Evolutionary conservation across 805 yeast species (phyloP).

Genomic region (Zygosaccharomyces rouxii): DNA sequence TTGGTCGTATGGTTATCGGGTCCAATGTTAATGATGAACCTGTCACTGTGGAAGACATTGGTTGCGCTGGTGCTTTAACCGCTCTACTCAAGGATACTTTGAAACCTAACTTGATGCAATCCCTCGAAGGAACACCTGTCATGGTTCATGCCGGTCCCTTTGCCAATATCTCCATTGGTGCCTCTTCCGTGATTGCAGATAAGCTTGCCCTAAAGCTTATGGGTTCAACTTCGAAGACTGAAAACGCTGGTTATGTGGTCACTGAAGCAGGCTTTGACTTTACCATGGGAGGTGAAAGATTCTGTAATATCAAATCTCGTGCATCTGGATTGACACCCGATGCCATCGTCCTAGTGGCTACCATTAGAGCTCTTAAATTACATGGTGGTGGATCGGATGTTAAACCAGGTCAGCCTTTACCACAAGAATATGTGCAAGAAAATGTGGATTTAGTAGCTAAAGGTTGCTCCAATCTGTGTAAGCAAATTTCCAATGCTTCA

Average conservation of each 20-base stretch:
- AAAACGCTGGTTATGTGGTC: slow-evolving; percentile 68
- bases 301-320: slow-evolving; percentile 92
- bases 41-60: slow-evolving; percentile 89
- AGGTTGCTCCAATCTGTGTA: slow-evolving; percentile 85
- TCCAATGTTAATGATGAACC: slow-evolving; percentile 71
- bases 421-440: slow-evolving; percentile 75
- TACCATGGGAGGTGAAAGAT: slow-evolving; percentile 99
- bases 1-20: slow-evolving; percentile 88
- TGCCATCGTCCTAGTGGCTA: slow-evolving; percentile 89
- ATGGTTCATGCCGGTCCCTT: slow-evolving; percentile 98
- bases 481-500: slow-evolving; percentile 83
- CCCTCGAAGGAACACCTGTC: slow-evolving; percentile 96
- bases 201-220: slow-evolving; percentile 87
- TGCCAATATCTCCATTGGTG: slow-evolving; percentile 96
- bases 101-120: slow-evolving; percentile 95
- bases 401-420: slow-evolving; percentile 85
- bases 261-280: slow-evolving; percentile 99
- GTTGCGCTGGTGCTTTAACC: slow-evolving; percentile 92
- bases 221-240: slow-evolving; percentile 48
- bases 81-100: slow-evolving; percentile 94
- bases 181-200: slow-evolving; percentile 91
- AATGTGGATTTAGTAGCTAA: slow-evolving; percentile 69
- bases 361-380: slow-evolving; percentile 92
- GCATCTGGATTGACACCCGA: slow-evolving; percentile 85
- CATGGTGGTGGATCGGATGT: slow-evolving; percentile 98